Percentiles rank a stretch among this genome's conserved stretches.
Conservation (phyloP, 2,329 filamentous ascomycete species). For the Gyromitra esculenta region DNA sequence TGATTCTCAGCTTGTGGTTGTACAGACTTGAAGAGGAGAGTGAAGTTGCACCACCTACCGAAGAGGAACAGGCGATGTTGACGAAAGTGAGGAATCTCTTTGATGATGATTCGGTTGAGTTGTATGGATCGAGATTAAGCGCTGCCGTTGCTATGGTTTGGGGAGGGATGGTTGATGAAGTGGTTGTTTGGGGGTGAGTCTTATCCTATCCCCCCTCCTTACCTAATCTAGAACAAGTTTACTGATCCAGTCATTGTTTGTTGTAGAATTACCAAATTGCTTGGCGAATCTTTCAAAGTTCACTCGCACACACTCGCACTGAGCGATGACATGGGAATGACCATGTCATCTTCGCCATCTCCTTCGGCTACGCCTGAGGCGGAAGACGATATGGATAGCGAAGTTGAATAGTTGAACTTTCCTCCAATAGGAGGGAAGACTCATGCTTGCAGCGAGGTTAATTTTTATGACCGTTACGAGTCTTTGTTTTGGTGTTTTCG, state of each 20-base stretch:
- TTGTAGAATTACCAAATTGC: slow-evolving; percentile 84
- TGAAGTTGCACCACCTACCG: slow-evolving; percentile 75
- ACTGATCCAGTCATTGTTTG: slow-evolving; percentile 62
- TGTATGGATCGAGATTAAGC: slow-evolving; percentile 84
- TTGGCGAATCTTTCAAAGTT: slow-evolving; percentile 97
- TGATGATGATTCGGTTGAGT: slow-evolving; percentile 86
- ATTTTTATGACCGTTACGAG: slow-evolving; percentile 63
- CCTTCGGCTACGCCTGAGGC: slow-evolving; percentile 77
- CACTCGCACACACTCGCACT: slow-evolving; percentile 94
- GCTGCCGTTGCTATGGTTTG: slow-evolving; percentile 94
- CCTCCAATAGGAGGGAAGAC: slow-evolving; percentile 4
- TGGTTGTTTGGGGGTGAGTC: slow-evolving; percentile 98
- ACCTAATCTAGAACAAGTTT: slow-evolving; percentile 24
- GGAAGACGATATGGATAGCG: slow-evolving; percentile 70
- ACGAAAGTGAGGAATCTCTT: slow-evolving; percentile 90
- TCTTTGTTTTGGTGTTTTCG: slow-evolving; percentile 42
- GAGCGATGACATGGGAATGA: slow-evolving; percentile 86
- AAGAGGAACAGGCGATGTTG: slow-evolving; percentile 88
- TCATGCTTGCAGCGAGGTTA: slow-evolving; percentile 24
- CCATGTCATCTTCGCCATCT: slow-evolving; percentile 74
- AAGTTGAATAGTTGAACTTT: slow-evolving; percentile 46
- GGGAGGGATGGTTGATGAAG: slow-evolving; percentile 98
- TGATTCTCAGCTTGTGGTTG: slow-evolving; percentile 96
- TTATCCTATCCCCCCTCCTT: slow-evolving; percentile 52
- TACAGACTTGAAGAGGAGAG: slow-evolving; percentile 99